A percentile compares a stretch with the other conserved stretches of the same genome.
These are phyloP conservation scores for Wickerhamiella allomyrinae DNA, from an alignment of 805 yeast species.

Conservation along the genomic window DNA sequence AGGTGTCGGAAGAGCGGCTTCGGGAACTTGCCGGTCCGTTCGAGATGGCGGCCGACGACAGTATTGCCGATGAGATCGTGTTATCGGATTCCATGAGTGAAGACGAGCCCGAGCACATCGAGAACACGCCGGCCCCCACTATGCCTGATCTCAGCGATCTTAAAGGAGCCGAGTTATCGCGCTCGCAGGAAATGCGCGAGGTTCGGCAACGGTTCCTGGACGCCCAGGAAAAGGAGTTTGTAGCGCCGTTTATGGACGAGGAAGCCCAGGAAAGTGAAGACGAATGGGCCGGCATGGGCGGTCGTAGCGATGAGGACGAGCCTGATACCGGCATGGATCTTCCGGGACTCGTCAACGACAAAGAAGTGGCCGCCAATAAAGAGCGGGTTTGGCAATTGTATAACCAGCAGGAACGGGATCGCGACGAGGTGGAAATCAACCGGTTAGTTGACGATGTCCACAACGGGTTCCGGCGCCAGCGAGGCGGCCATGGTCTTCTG, in stretches of 20 bases:
- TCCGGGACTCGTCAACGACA: slow-evolving; percentile 13
- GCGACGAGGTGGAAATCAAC: slow-evolving; percentile 13
- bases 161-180: neutral
- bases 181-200: slow-evolving; percentile 12
- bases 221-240: slow-evolving; percentile 4
- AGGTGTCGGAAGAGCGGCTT: neutral
- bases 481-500: slow-evolving; percentile 4
- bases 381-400: slow-evolving; percentile 6
- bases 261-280: slow-evolving; percentile 19
- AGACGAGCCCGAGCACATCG: slow-evolving; percentile 3
- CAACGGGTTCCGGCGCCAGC: slow-evolving; percentile 14
- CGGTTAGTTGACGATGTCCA: slow-evolving; percentile 14
- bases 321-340: slow-evolving; percentile 10
- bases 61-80: neutral
- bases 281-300: slow-evolving; percentile 12
- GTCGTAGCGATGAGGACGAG: slow-evolving; percentile 8
- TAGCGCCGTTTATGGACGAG: slow-evolving; percentile 9
- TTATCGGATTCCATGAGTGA: slow-evolving; percentile 8
- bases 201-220: slow-evolving; percentile 7
- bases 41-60: neutral
- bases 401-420: slow-evolving; percentile 12
- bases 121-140: neutral
- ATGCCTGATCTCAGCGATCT: slow-evolving; percentile 8
- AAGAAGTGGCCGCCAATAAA: slow-evolving; percentile 2
- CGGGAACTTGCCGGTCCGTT: neutral